A percentile compares a stretch with the other conserved stretches of the same genome.
These are phyloP conservation scores for Leishmania aethiopica DNA, from an alignment of 208 protist species.

Conservation along the genomic window DNA sequence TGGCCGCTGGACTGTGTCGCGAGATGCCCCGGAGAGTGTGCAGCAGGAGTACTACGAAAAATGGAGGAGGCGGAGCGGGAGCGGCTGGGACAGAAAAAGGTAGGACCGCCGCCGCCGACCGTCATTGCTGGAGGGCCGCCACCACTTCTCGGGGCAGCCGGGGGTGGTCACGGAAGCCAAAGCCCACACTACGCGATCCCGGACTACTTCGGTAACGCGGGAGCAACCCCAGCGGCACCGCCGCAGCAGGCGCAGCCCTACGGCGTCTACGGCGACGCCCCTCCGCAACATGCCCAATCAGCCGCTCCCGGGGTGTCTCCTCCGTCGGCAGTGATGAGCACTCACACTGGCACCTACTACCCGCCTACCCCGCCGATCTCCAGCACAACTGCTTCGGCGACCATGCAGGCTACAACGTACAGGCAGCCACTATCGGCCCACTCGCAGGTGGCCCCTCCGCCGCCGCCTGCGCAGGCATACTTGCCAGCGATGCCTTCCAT, in stretches of 20 bases:
- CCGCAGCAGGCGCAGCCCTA: conserved; percentile 1
- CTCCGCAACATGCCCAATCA: not conserved
- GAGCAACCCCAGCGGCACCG: not conserved
- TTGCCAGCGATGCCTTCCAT: not conserved
- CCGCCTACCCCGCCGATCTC: not conserved
- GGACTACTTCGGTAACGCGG: conserved; percentile 55
- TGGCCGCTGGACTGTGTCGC: conserved; percentile 74
- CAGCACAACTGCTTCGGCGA: conserved; percentile 6
- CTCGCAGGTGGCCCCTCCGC: not conserved
- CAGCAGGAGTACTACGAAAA: conserved; percentile 62
- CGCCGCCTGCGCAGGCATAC: not conserved
- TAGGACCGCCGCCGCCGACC: conserved; percentile 34
- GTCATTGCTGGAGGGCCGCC: not conserved
- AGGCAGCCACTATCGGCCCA: not conserved
- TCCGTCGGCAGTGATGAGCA: not conserved
- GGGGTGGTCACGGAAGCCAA: not conserved
- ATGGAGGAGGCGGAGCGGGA: conserved; percentile 64
- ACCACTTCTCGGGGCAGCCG: not conserved
- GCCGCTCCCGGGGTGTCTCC: not conserved
- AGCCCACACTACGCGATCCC: conserved; percentile 71
- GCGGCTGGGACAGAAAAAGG: conserved; percentile 45
- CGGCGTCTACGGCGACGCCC: not conserved
- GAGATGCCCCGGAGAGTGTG: conserved; percentile 71
- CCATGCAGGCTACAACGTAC: conserved; percentile 7
- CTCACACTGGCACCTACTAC: not conserved